Evolutionary conservation across 202 grass and related monocot species (phyloP), one percentile per base, ranked within the genome.

Genomic region (Setaria italica): DNA sequence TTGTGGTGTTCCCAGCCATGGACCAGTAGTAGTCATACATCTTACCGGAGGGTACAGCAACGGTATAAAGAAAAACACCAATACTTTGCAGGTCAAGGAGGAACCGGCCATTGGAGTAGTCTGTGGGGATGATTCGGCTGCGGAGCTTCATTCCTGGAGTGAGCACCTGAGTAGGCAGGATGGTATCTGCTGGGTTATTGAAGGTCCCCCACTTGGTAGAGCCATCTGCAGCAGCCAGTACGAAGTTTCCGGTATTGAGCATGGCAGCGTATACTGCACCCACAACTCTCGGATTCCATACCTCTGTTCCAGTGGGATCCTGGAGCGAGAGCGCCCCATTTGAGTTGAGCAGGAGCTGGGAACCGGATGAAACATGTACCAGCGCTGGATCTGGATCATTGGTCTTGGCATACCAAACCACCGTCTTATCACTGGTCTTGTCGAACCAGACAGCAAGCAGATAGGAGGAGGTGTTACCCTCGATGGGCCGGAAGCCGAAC

Each of bases 151-250:
- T 63, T 3, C 13, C 11, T 4, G 80, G 67, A 20, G 25, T 14
- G 11, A 95, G 57, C 33, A 70, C 86, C 81, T 93, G 91, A 55
- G 87, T 56, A 21, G 75, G 91, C 69, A 93, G 82, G 71, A 95
- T 88, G 56, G 91, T 93, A 82, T 95, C 91, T 20, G 74, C 30
- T 32, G 85, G 90, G 37, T 25, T 6, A 2, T 34, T 25, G 64
- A 96, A 96, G 75, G 70, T 93, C 30, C 70, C 39, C 94, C 91
- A 93, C 17, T 45, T 71, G 41, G 45, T 43, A 50, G 84, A 85
- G 7, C 78, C 78, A 39, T 81, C 57, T 63, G 79, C 32, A 49
- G 47, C 77, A 57, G n/a, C 73, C 9, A 93, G 35, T 19, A 90
- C 67, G 34, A 93, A 93, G 32, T 93, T 91, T 41, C 87, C 91